Conservation (phyloP, 2,329 filamentous ascomycete genomes). For the Aspergillus versicolor region DNA sequence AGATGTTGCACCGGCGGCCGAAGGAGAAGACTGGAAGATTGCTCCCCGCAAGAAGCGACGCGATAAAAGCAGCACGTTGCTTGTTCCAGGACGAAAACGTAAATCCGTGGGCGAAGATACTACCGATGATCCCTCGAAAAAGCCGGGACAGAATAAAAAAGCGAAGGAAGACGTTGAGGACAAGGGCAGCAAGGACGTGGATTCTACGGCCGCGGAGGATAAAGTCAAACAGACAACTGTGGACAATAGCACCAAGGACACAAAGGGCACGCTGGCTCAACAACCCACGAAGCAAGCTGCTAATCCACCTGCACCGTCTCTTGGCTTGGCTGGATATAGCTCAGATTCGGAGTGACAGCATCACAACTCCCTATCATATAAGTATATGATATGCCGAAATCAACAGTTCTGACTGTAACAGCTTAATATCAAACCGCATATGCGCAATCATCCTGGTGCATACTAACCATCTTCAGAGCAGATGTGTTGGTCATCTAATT, state of each 20-base stretch:
- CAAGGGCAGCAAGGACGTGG: neutral
- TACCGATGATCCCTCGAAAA: conserved; percentile 6
- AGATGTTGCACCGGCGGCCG: conserved; percentile 29
- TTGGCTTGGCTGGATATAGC: conserved; percentile 9
- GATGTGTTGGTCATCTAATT: neutral
- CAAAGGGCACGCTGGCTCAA: neutral
- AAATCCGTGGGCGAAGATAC: conserved; percentile 35
- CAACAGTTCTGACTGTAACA: neutral
- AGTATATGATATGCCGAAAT: neutral
- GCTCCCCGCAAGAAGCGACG: conserved; percentile 55
- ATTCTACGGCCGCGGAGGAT: neutral
- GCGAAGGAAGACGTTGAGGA: neutral
- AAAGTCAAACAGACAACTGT: neutral
- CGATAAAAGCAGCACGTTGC: conserved; percentile 43
- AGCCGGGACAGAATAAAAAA: conserved; percentile 13
- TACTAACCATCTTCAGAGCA: neutral
- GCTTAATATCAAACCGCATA: neutral
- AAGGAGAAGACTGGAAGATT: conserved; percentile 51
- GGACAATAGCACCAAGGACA: neutral
- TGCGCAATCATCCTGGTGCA: neutral
- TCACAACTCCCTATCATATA: neutral
- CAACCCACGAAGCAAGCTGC: neutral
- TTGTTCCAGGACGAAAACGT: conserved; percentile 43
- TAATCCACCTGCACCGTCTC: neutral
- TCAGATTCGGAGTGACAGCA: conserved; percentile 10